Evolutionary conservation across 1,139 yeast species (phyloP), one percentile per base, ranked within the genome.

Genomic region (Diutina neorugosa): DNA sequence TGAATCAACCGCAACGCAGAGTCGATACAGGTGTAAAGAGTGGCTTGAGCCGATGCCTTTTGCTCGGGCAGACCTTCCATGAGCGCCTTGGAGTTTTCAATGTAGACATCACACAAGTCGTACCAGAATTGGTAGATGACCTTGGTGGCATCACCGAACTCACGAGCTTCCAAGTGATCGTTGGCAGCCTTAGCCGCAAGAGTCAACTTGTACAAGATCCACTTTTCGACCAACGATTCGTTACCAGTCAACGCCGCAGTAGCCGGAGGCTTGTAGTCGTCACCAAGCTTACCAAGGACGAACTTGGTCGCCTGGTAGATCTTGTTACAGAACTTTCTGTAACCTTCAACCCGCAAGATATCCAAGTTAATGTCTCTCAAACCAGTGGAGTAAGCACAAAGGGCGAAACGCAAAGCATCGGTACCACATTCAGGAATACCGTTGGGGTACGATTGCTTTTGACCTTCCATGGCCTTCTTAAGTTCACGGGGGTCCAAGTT

Each of bases 401-500:
- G 80, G 25, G 98, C 98, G 68, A 93, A 93, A 76, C 98, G 84
- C 73, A 93, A 76, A 48, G 98, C 98, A 71, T 93, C 98, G 53
- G 98, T 91, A 76, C 98, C 98, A 80, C 98, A 93, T 74, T 93
- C 96, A 55, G 98, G 98, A 62, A 93, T 91, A 74, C 98, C 98
- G 62, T 84, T 84, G 59, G 98, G 98, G 77, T 90, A 93, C 19
- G 96, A 84, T 61, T 81, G 76, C 65, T 80, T 83, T 74, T 93
- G 98, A 57, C 98, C 98, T 51, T 79, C 82, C 63, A 80, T 82
- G 44, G 98, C 98, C 70, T 80, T 88, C 67, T 80, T 85, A 64
- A 93, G 76, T 71, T 93, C 98, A 59, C 82, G 80, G 59, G 95
- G 89, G 65, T 89, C 98, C 64, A 93, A 78, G 74, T 93, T 93